Base-by-base conservation (phyloP, 129 eudicot species). In the Helianthus tuberosus region DNA sequence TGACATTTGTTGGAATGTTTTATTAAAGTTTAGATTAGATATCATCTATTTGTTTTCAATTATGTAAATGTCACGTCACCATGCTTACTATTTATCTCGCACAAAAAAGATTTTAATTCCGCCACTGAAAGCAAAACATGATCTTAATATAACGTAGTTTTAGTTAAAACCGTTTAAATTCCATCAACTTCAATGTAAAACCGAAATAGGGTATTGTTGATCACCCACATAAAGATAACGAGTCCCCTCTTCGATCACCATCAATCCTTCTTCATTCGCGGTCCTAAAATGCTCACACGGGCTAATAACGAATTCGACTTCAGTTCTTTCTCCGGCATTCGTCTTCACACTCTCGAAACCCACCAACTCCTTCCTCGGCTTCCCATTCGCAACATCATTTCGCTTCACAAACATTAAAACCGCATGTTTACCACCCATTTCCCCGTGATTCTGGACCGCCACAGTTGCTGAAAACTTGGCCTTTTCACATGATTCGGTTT, bases 241-340 rank as follows among this genome's bases (percentile, higher is more conserved):
- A 8, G 68, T 57, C 15, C 91, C 97, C 29, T 82, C 86, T 67
- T 88, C 88, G 27, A 91, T 79, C 75, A 80, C 85, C 95, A 88
- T 91, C 82, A 84, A 27, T 9, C 97, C 97, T 35, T 91, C 86
- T 78, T 86, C 87, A 59, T 88, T 84, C 14, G 91, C 93, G 17
- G 74, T 84, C 64, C 89, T 83, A 60, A 88, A 57, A 67, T 91
- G 96, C 75, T 89, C 96, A 84, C 96, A 89, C 3, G 96, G 96
- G 59, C 82, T 89, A 23, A 89, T n/a, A 20, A 43, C 71, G 8
- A 86, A 89, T 55, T 79, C 81, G 69, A 84, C 79, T 47, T 77
- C 80, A 27, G 48, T 50, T 51, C 69, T 61, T 62, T 75, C 88
- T 25, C 81, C 88, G 5, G 39, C 81, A 2, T 12, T 77, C 55